Base-by-base conservation (phyloP, 2,329 filamentous ascomycete species). In the Emericellopsis cladophorae region DNA sequence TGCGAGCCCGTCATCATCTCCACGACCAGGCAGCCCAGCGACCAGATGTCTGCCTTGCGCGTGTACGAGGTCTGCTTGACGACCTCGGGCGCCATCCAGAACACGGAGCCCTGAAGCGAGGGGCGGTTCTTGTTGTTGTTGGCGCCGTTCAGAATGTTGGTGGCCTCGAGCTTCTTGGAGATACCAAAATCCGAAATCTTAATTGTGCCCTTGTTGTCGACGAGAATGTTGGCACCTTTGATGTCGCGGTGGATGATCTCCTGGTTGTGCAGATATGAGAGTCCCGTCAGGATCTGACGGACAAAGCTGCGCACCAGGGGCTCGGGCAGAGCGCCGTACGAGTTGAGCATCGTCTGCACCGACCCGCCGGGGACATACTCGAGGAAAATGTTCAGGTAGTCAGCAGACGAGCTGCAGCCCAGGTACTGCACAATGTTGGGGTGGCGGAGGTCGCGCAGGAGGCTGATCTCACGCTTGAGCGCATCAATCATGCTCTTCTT, bases 111-210 rank as follows among this genome's bases (percentile, higher is more conserved):
- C 60, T 98, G 92, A 4, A 98, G 75, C 2, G 90, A 96, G 3
- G 79, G 78, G 5, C 79, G 69, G 53, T 83, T 71, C 58, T 78
- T 80, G 60, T 74, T 79, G 61, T 79, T 80, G 54, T 72, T 75
- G 54, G 68, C 81, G 51, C 70, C 81, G 54, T 60, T 79, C 37
- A 94, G 76, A 36, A 95, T 76, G 45, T 89, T 92, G 43, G 86
- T 82, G 12, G 88, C 88, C 62, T 96, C 90, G 33, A 96, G 84
- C 59, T 94, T 93, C 71, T 98, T 98, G 45, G 85, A 93, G 57
- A 98, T 96, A 56, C 92, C 92, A 52, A 98, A 98, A 69, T 98
- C 92, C 8, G 90, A 96, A 49, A 98, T 98, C 66, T 98, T 98
- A 65, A 98, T 94, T 7, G 86, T 90, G 44, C 92, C 92, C 64